Evolutionary conservation across 495 filamentous ascomycete genomes (phyloP).

Genomic region (Aspergillus funiculosus): DNA sequence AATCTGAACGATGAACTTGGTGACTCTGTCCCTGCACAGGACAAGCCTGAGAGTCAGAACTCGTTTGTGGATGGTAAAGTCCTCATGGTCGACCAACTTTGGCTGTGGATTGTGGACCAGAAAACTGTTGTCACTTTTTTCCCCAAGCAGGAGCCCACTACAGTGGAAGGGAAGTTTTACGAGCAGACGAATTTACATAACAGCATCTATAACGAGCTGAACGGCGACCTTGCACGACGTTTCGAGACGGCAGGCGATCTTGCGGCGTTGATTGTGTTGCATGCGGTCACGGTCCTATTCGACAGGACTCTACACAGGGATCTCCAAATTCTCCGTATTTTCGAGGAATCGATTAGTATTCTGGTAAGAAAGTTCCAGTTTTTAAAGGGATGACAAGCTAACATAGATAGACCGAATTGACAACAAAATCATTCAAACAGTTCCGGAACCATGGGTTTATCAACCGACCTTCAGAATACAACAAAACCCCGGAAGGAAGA

Average conservation of each 20-base stretch:
- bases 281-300: conserved; percentile 58
- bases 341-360: conserved; percentile 62
- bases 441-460: conserved; percentile 50
- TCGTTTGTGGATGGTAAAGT: conserved; percentile 54
- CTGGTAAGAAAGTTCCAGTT: conserved; percentile 34
- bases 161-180: conserved; percentile 51
- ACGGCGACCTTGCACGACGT: conserved; percentile 58
- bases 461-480: conserved; percentile 44
- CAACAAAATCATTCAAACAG: conserved; percentile 57
- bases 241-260: conserved; percentile 60
- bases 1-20: conserved; percentile 26
- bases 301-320: conserved; percentile 54
- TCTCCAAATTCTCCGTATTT: conserved; percentile 59
- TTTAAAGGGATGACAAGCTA: conserved; percentile 4
- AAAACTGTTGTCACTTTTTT: conserved; percentile 58
- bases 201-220: conserved; percentile 62
- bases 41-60: conserved; percentile 13
- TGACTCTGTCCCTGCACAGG: conserved; percentile 17
- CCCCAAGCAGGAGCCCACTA: conserved; percentile 40
- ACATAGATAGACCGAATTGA: conserved; percentile 50
- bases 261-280: conserved; percentile 55
- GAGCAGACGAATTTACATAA: conserved; percentile 58
- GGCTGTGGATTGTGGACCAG: conserved; percentile 60
- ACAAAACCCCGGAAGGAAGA: conserved; percentile 42
- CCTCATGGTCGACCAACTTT: conserved; percentile 66